Evolutionary conservation across 805 yeast genomes (phyloP).

Genomic region (Ogataea populi-albae): DNA sequence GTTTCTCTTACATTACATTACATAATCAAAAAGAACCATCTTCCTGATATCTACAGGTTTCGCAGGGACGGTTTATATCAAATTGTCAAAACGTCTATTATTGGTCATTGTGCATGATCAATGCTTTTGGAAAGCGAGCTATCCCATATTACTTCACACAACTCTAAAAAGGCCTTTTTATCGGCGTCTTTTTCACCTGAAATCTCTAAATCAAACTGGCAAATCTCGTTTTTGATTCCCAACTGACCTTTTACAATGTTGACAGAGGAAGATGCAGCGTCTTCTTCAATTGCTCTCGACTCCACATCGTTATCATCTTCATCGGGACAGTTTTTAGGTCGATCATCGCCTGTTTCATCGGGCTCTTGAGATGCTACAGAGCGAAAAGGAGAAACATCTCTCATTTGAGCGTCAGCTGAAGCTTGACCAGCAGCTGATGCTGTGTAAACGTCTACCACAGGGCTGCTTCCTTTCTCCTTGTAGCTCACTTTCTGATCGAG

Average conservation of each 20-base stretch:
- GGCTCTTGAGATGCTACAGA: too few relatives aligned
- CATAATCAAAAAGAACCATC: too few relatives aligned
- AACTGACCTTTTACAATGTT: conserved; percentile 16
- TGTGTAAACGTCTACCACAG: conserved; percentile 12
- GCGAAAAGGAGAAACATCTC: not conserved
- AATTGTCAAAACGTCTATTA: too few relatives aligned
- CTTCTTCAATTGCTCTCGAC: conserved; percentile 24
- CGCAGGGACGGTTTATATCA: too few relatives aligned
- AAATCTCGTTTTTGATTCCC: conserved; percentile 18
- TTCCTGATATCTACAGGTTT: too few relatives aligned
- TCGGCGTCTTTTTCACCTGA: conserved; percentile 13
- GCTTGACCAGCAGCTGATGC: not conserved
- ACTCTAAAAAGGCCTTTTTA: conserved; percentile 18
- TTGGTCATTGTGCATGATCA: too few relatives aligned
- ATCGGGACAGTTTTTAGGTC: conserved; percentile 3
- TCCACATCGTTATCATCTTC: conserved; percentile 20
- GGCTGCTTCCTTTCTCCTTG: conserved; percentile 2
- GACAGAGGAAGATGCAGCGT: conserved; percentile 11
- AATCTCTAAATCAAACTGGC: conserved; percentile 17
- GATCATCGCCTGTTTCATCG: conserved; percentile 1
- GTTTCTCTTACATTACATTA: too few relatives aligned
- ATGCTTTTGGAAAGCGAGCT: conserved; percentile 8
- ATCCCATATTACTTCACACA: conserved; percentile 24
- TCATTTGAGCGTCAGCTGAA: not conserved
- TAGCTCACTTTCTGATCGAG: not conserved